Evolutionary conservation across 805 yeast genomes (phyloP), one percentile per base, ranked within the genome.

Genomic region (Starmerella stigmatis): DNA sequence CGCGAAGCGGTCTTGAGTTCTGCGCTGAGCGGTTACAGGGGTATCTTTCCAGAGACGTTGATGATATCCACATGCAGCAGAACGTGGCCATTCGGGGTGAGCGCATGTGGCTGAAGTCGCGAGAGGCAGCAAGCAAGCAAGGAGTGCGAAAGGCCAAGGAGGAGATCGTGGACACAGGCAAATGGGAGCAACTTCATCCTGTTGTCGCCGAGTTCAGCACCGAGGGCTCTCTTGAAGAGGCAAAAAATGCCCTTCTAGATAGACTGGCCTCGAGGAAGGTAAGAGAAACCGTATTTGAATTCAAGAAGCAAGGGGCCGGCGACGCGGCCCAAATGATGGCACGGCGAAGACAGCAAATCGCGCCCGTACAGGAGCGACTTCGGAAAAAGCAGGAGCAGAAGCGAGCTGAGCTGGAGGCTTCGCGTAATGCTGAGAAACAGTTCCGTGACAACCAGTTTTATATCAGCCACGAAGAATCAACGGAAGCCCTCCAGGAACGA

Each of bases 251-350:
- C 60, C 79, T 92, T 57, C 70, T 92, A 52, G 82, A 76, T 5
- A 77, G 78, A 56, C 67, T 92, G 49, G 75, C 76, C 48, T 73
- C 83, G 54, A 71, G 96, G 59, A 62, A 69, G 34, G 69, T 76
- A 41, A 81, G 84, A 57, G 97, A 92, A 60, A 92, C 98, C 0
- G 96, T 92, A 3, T 92, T 92, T 61, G 99, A 92, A 63, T 81
- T 86, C 63, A 75, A 78, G 49, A 76, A 79, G 57, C 56, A 55
- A 15, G 62, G 61, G 3, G 57, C 61, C 2, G 68, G 71, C 52
- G 74, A 78, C 41, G 70, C 86, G 59, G 80, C 83, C 31, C 80
- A 79, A 44, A 70, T 92, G 59, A 92, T 92, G 98, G 73, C 78
- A 51, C 76, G 78, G 49, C 72, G 97, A 69, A 73, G 99, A 61